These are phyloP conservation scores for Microascus cirrosus DNA, from an alignment of 2,329 filamentous ascomycete species.

Conservation along the genomic window DNA sequence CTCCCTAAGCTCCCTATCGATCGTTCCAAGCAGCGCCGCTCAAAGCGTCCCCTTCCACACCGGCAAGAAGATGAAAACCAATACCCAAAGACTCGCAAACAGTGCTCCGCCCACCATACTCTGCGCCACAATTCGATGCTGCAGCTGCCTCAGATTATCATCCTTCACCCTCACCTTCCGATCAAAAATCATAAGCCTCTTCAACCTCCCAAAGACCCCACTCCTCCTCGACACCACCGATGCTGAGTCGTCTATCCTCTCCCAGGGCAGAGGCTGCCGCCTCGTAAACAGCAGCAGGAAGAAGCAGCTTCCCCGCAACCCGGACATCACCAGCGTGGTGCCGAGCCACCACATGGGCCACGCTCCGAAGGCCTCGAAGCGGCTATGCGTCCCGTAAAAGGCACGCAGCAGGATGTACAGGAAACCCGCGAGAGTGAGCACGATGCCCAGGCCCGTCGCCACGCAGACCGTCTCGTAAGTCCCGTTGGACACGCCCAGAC, in stretches of 20 bases:
- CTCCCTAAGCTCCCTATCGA: no score
- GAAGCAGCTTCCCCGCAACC: conserved; percentile 34
- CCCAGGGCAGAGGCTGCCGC: conserved; percentile 34
- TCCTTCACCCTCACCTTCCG: conserved; percentile 33
- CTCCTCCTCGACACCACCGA: conserved; percentile 12
- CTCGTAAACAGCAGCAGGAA: conserved; percentile 33
- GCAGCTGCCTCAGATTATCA: conserved; percentile 25
- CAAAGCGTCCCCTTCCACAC: conserved; percentile 25
- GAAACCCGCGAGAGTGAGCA: conserved; percentile 25
- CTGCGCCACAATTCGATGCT: conserved; percentile 31
- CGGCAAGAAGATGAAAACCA: conserved; percentile 30
- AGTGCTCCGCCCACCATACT: conserved; percentile 24
- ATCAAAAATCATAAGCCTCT: conserved; percentile 34
- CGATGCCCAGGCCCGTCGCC: conserved; percentile 29
- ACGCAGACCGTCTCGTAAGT: conserved; percentile 37
- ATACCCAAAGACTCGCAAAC: conserved; percentile 22
- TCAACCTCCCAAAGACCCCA: conserved; percentile 17
- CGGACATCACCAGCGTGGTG: conserved; percentile 27
- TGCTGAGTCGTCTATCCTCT: conserved; percentile 28
- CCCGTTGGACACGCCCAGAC: conserved; percentile 40
- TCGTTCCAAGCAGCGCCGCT: not conserved
- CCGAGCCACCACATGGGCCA: conserved; percentile 36
- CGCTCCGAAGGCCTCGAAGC: conserved; percentile 27
- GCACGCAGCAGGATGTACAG: conserved; percentile 26
- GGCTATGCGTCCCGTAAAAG: conserved; percentile 23